Base-by-base conservation (phyloP, 1,284 basidiomycete genomes). In the Rhodotorula sp. region DNA sequence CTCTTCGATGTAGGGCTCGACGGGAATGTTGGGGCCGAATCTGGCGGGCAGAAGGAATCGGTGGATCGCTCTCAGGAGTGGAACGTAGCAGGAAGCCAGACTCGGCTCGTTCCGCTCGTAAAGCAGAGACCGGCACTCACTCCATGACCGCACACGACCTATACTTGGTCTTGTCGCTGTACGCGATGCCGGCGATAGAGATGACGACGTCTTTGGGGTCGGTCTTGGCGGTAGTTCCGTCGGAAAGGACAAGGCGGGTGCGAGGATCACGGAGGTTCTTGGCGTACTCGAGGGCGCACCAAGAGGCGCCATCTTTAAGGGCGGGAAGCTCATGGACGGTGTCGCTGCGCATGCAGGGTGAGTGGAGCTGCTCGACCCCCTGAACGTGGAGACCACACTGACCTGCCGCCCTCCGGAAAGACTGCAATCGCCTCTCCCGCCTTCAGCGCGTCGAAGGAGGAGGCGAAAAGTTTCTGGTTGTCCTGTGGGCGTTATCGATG, bases 161-260 rank as follows among this genome's bases (percentile, higher is more conserved):
- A 80, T 97, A 98, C 81, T 94, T 93, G 59, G 89, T 87, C 82
- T 98, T 98, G 81, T 97, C 89, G 61, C 91, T 92, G 80, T 96
- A 98, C 9, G 92, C 92, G 73, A 98, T 92, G 1, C 91, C 88
- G 15, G 89, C 87, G 13, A 94, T 92, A 46, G 95, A 82, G 70
- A 98, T 86, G 6, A 83, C 77, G 31, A 89, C 82, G 44, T 82
- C 82, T 67, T 80, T 79, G 4, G 73, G 67, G 3, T 80, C 80
- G 10, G 80, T 77, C 65, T 82, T 78, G 76, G 67, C 81, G 79
- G 73, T 34, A 7, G 13, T 34, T 3, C 73, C 73, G 53, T 68
- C 48, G 16, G 67, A 69, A 15, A 70, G 59, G 16, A 40, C 26
- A 22, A 34, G 52, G 31, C 61, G 76, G 70, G 79, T 82, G 62